phyloP scores from a whole-genome alignment of 306 rosid species.

The Pyrus betulifolia region DNA sequence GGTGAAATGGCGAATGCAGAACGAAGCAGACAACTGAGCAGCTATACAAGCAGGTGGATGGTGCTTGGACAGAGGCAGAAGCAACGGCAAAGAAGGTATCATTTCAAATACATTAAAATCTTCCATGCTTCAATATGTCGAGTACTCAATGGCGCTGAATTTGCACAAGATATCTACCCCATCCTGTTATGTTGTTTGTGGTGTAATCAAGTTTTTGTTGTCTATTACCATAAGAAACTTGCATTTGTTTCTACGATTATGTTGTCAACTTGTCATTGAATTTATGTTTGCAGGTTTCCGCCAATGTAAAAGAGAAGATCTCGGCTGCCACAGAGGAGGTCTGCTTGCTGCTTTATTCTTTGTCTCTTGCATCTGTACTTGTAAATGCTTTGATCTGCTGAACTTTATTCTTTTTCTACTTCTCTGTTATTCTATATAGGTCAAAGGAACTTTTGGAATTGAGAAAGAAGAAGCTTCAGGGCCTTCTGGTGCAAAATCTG shows the following conservation, averaged over 20 bases:
- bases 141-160: neutral
- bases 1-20: conserved; percentile 93
- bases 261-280: neutral
- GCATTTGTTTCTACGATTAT: neutral
- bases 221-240: neutral
- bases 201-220: neutral
- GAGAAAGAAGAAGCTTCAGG: conserved; percentile 59
- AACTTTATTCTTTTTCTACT: conserved; percentile 6
- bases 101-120: neutral
- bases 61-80: conserved; percentile 84
- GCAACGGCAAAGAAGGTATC: conserved; percentile 73
- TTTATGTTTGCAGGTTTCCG: conserved; percentile 52
- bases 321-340: conserved; percentile 87
- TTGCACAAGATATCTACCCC: neutral
- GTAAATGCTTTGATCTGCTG: neutral
- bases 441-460: conserved; percentile 65
- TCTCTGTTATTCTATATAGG: conserved; percentile 35
- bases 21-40: conserved; percentile 86
- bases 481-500: conserved; percentile 41
- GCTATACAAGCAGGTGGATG: conserved; percentile 88
- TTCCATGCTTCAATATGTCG: neutral
- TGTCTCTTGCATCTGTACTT: neutral
- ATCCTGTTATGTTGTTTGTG: neutral
- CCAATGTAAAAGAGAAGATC: conserved; percentile 73
- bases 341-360: conserved; percentile 16